Conservation (phyloP, 2,329 filamentous ascomycete genomes). For the Talaromyces sp. region DNA sequence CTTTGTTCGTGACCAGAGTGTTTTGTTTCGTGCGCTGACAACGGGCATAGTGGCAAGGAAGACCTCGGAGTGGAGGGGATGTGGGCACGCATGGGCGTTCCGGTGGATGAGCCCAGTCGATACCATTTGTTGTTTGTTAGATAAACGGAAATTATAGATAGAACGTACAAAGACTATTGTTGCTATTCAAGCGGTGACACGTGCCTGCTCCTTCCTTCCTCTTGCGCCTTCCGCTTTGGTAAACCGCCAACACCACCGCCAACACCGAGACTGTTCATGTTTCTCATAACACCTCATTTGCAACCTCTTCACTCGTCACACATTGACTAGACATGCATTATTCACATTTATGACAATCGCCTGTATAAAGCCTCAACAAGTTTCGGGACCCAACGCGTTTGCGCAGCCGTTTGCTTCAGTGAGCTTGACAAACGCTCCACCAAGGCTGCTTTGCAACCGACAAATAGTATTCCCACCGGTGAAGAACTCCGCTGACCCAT, state of each 20-base stretch:
- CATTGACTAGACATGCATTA: background rate
- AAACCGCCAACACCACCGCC: background rate
- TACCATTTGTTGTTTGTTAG: slow-evolving; percentile 25
- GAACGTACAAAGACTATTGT: background rate
- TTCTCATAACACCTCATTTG: background rate
- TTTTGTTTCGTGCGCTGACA: slow-evolving; percentile 11
- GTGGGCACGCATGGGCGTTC: slow-evolving; percentile 28
- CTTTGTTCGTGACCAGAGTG: background rate
- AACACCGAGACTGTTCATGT: background rate
- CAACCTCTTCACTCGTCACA: background rate
- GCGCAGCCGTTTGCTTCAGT: background rate
- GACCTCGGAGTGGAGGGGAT: slow-evolving; percentile 33
- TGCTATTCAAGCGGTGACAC: background rate
- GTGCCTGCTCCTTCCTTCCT: background rate
- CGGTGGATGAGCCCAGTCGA: slow-evolving; percentile 22
- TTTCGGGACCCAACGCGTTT: background rate
- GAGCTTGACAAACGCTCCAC: background rate
- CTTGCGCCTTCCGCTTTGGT: background rate
- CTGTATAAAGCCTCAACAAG: background rate
- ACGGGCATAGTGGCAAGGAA: slow-evolving; percentile 23
- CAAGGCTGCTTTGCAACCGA: background rate
- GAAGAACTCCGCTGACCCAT: background rate
- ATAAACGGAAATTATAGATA: background rate
- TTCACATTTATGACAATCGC: background rate
- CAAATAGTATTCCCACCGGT: background rate